Evolutionary conservation across 1,139 yeast genomes (phyloP).

Genomic region (Pichiaceae sp.): DNA sequence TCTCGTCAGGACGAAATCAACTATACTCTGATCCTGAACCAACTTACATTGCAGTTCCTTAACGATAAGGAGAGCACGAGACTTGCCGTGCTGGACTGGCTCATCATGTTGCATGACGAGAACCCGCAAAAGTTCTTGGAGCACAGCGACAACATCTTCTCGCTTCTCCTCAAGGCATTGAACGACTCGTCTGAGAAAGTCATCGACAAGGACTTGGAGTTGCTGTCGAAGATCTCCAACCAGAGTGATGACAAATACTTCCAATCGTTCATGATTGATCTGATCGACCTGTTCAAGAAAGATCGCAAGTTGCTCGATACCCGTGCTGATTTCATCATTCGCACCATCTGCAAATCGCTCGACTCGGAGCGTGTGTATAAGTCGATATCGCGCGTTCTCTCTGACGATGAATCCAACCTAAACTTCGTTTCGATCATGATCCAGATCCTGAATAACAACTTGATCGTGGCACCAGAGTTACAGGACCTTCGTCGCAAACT

Average conservation of each 20-base stretch:
- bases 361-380: conserved; percentile 79
- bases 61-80: conserved; percentile 70
- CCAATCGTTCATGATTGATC: conserved; percentile 63
- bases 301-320: conserved; percentile 56
- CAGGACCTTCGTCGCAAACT: conserved; percentile 61
- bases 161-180: conserved; percentile 70
- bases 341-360: conserved; percentile 75
- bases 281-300: conserved; percentile 60
- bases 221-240: conserved; percentile 70
- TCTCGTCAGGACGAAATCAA: conserved; percentile 32
- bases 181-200: conserved; percentile 85
- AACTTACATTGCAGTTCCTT: conserved; percentile 51
- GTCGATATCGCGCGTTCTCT: conserved; percentile 70
- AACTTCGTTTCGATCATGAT: conserved; percentile 76
- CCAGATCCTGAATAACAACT: conserved; percentile 78
- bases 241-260: conserved; percentile 76
- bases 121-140: conserved; percentile 57
- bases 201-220: conserved; percentile 65
- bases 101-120: conserved; percentile 70
- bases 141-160: conserved; percentile 60
- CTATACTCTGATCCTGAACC: conserved; percentile 50
- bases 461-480: conserved; percentile 84
- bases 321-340: conserved; percentile 76
- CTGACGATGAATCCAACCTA: conserved; percentile 48
- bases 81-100: conserved; percentile 86